Evolutionary conservation across 192 early-diverging fungal species (phyloP).

Genomic region (Coemansia sp.): DNA sequence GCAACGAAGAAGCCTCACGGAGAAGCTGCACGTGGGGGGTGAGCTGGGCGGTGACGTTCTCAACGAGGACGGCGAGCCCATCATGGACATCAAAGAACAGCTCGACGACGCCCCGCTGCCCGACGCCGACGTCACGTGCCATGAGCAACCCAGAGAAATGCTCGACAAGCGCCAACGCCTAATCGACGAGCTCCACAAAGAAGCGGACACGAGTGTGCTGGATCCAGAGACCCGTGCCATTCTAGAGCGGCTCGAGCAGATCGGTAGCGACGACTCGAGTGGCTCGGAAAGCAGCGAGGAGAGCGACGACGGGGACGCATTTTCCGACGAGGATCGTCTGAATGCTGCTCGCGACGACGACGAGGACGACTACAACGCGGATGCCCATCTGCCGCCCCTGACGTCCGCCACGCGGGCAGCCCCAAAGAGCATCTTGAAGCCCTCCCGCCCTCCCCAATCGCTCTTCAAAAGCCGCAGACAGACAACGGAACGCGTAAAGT

Average conservation of each 20-base stretch:
- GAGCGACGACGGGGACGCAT: slow-evolving; percentile 18
- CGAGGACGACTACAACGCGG: slow-evolving; percentile 46
- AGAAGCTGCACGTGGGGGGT: not conserved
- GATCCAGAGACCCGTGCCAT: slow-evolving; percentile 17
- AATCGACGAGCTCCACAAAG: slow-evolving; percentile 10
- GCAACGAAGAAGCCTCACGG: slow-evolving; percentile 7
- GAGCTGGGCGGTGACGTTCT: slow-evolving; percentile 12
- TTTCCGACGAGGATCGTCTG: slow-evolving; percentile 40
- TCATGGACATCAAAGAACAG: slow-evolving; percentile 54
- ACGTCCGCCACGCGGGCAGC: too few species aligned
- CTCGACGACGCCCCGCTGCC: slow-evolving; percentile 14
- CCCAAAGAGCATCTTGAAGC: slow-evolving; percentile 29
- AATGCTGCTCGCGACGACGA: slow-evolving; percentile 42
- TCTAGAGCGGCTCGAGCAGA: slow-evolving; percentile 33
- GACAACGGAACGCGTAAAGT: slow-evolving; percentile 5
- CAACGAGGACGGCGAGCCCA: slow-evolving; percentile 50
- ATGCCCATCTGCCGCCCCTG: not conserved
- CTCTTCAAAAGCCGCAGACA: too few species aligned
- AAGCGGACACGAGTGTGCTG: slow-evolving; percentile 5
- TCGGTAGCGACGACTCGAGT: not conserved
- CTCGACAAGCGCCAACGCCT: slow-evolving; percentile 17
- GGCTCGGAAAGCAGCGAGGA: slow-evolving; percentile 16
- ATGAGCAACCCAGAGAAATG: slow-evolving; percentile 1
- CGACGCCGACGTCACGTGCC: too few species aligned
- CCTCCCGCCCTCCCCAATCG: not conserved